These are phyloP conservation scores for Multifurca ochricompacta DNA, from an alignment of 768 basidiomycete species.

Conservation along the genomic window DNA sequence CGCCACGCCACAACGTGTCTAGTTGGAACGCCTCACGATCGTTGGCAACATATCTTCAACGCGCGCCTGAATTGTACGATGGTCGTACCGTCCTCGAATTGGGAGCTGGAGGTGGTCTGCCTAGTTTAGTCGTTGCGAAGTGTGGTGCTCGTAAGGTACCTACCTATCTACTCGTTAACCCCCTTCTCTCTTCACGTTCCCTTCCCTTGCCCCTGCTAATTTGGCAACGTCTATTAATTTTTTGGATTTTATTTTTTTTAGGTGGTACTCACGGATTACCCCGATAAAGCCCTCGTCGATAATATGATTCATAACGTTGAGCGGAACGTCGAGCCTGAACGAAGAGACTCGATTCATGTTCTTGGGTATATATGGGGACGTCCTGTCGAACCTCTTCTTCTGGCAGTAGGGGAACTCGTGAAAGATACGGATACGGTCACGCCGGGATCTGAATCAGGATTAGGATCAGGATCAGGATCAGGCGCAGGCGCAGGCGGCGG, in stretches of 20 bases:
- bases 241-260: slow-evolving; percentile 27
- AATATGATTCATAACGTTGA: slow-evolving; percentile 69
- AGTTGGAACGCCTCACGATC: slow-evolving; percentile 81
- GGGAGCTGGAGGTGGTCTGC: slow-evolving; percentile 89
- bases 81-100: slow-evolving; percentile 66
- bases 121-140: slow-evolving; percentile 65
- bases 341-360: slow-evolving; percentile 17
- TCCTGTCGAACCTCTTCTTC: slow-evolving; percentile 39
- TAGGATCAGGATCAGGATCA: too few species aligned
- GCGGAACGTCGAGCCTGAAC: slow-evolving; percentile 38
- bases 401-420: slow-evolving; percentile 24
- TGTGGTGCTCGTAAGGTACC: slow-evolving; percentile 65
- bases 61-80: slow-evolving; percentile 38
- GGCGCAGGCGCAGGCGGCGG: slow-evolving; percentile 11
- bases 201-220: too few species aligned
- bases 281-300: slow-evolving; percentile 63
- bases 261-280: slow-evolving; percentile 91
- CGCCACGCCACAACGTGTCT: not conserved
- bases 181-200: too few species aligned
- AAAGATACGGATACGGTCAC: slow-evolving; percentile 14
- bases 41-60: slow-evolving; percentile 63
- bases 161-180: not conserved
- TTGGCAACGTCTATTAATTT: too few species aligned
- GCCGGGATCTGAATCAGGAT: too few species aligned
- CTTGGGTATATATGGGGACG: slow-evolving; percentile 81